Evolutionary conservation across 495 filamentous ascomycete species (phyloP).

Genomic region (Neohortaea acidophila): DNA sequence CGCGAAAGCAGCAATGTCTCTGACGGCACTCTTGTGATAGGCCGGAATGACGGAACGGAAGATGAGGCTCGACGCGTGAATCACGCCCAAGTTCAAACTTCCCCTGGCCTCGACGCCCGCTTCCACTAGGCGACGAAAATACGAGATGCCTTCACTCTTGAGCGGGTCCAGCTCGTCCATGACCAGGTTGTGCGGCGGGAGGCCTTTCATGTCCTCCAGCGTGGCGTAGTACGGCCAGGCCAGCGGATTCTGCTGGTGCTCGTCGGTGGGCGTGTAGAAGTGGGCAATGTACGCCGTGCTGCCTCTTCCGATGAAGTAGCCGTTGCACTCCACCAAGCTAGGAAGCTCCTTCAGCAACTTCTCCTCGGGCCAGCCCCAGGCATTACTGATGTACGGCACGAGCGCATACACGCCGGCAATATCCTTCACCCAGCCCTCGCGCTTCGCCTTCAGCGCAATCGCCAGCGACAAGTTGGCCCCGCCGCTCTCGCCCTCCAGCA

Average conservation of each 20-base stretch:
- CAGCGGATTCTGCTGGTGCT: constrained; percentile 9
- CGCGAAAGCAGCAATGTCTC: constrained; percentile 6
- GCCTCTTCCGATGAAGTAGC: constrained; percentile 10
- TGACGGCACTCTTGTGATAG: not conserved
- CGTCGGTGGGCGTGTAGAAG: constrained; percentile 10
- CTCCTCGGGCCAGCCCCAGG: constrained; percentile 8
- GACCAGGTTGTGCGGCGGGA: constrained; percentile 9
- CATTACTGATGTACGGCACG: constrained; percentile 13
- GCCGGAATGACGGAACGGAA: constrained; percentile 12
- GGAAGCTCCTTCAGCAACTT: constrained; percentile 10
- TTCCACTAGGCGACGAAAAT: constrained; percentile 3
- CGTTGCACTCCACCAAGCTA: constrained; percentile 12
- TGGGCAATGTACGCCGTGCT: constrained; percentile 3
- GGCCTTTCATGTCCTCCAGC: constrained; percentile 12
- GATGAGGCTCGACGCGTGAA: constrained; percentile 10
- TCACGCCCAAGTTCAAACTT: constrained; percentile 13
- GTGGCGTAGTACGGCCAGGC: constrained; percentile 19
- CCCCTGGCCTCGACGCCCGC: constrained; percentile 11
- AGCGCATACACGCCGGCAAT: constrained; percentile 15
- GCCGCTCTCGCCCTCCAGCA: constrained; percentile 15
- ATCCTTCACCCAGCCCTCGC: constrained; percentile 7
- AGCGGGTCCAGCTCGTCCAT: constrained; percentile 17
- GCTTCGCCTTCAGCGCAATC: constrained; percentile 9
- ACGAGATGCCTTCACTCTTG: constrained; percentile 14
- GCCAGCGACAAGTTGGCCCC: constrained; percentile 15